Evolutionary conservation across 441 rosid genomes (phyloP), one percentile per base, ranked within the genome.

Genomic region (Arabidopsis hybrid): DNA sequence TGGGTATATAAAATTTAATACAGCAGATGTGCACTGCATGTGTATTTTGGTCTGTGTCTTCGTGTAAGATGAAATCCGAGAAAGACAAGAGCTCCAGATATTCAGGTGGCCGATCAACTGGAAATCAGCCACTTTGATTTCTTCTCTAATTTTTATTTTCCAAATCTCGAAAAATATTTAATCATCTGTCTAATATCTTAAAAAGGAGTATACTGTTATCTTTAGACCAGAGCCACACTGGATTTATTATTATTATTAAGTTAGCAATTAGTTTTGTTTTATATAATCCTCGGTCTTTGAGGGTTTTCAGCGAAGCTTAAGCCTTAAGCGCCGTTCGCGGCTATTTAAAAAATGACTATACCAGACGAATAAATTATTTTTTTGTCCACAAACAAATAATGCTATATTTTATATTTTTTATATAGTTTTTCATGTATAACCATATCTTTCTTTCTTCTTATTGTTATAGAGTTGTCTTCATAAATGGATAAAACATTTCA

Each of bases 241-340:
- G 59, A 69, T 63, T 76, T 36, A 13, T 21, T 52, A 52, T 21
- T 21, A 21, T 21, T 26, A 35, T 45, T n/a, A 6, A 29, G 31
- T 43, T 47, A 62, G 18, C 46, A 45, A 29, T 63, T 47, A 21
- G 34, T 59, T 57, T 60, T 53, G 63, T 78, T 67, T 72, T 72
- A 59, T 59, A 78, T 67, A 72, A 72, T 60, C 74, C 81, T 78
- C 81, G 81, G 74, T 55, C 66, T 78, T 72, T 67, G 73, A 61
- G 26, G 69, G 73, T 71, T 55, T 63, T 69, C 79, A 69, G 79
- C 82, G 78, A 78, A 36, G 64, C 75, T 78, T 74, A 73, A 74
- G 79, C 78, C 79, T 74, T 69, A 35, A 39, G 68, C 82, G 82
- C 79, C 82, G 79, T 78, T 78, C 72, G 7, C 78, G 82, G 78